These are phyloP conservation scores for Monosporascus sp. DNA, from an alignment of 2,329 filamentous ascomycete species.

Conservation along the genomic window DNA sequence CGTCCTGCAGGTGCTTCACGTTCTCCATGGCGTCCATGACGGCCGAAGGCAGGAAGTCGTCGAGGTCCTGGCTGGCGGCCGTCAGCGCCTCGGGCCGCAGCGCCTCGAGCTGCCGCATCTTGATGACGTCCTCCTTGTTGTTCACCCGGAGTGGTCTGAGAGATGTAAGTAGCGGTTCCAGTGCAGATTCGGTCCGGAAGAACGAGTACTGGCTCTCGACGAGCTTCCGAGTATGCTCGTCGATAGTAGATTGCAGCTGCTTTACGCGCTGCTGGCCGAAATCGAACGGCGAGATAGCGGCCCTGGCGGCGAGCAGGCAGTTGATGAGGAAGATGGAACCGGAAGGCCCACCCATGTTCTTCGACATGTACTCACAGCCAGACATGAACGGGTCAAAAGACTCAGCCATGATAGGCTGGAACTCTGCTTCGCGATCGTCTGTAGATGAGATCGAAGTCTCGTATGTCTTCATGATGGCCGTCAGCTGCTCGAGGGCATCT, in stretches of 20 bases:
- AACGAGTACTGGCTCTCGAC: conserved; percentile 65
- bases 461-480: conserved; percentile 76
- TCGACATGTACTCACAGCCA: conserved; percentile 65
- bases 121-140: conserved; percentile 44
- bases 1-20: conserved; percentile 67
- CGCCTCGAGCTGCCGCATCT: conserved; percentile 46
- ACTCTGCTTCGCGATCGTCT: conserved; percentile 58
- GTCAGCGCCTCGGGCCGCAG: conserved; percentile 59
- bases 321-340: conserved; percentile 69
- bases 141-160: conserved; percentile 34
- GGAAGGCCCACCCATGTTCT: conserved; percentile 51
- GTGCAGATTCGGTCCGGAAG: conserved; percentile 68
- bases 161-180: conserved; percentile 57
- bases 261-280: conserved; percentile 56
- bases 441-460: conserved; percentile 68
- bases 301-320: conserved; percentile 56
- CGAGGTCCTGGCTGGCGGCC: conserved; percentile 67
- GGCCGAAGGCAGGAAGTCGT: conserved; percentile 88
- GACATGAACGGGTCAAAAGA: conserved; percentile 82
- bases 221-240: conserved; percentile 51
- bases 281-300: conserved; percentile 50
- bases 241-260: conserved; percentile 52
- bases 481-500: conserved; percentile 73
- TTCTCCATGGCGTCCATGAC: conserved; percentile 88
- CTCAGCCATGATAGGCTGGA: conserved; percentile 69